These are phyloP conservation scores for Suhomyces kilbournensis DNA, from an alignment of 805 yeast species.

Conservation along the genomic window DNA sequence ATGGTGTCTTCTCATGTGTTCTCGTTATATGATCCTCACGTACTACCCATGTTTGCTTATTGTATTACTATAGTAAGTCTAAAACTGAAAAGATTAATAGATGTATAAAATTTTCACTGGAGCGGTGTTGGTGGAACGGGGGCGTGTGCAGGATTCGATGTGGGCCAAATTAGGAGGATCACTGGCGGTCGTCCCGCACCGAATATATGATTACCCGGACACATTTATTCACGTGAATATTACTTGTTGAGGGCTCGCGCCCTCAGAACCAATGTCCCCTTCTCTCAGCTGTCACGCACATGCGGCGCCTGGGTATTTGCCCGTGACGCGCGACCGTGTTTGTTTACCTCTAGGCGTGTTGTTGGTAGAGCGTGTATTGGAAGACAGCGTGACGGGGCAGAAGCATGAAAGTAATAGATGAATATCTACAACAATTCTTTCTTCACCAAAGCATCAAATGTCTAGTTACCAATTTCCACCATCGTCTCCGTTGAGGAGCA, in stretches of 20 bases:
- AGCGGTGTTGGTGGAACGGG: neutral
- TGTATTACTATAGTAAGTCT: constrained; percentile 15
- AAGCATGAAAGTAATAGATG: neutral
- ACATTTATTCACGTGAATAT: neutral
- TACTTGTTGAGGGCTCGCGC: neutral
- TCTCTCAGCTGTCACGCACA: neutral
- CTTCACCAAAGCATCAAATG: constrained; percentile 9
- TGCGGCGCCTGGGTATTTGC: neutral
- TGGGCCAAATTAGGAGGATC: neutral
- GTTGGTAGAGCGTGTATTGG: neutral
- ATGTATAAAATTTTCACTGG: constrained; percentile 6
- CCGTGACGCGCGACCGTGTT: constrained; percentile 1
- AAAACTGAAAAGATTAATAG: neutral
- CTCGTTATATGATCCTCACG: constrained; percentile 36
- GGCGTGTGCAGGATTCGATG: constrained; percentile 5
- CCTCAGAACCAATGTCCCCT: neutral
- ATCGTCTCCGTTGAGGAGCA: constrained; percentile 45
- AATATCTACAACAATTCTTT: neutral
- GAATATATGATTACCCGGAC: neutral
- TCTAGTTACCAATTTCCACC: constrained; percentile 45
- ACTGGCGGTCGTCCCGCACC: neutral
- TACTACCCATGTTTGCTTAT: constrained; percentile 70
- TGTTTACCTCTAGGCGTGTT: constrained; percentile 3
- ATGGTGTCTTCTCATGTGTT: neutral
- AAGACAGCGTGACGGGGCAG: neutral